A percentile compares a stretch with the other conserved stretches of the same genome.
Conservation (phyloP, 2,329 filamentous ascomycete species). For the Zymoseptoria brevis region DNA sequence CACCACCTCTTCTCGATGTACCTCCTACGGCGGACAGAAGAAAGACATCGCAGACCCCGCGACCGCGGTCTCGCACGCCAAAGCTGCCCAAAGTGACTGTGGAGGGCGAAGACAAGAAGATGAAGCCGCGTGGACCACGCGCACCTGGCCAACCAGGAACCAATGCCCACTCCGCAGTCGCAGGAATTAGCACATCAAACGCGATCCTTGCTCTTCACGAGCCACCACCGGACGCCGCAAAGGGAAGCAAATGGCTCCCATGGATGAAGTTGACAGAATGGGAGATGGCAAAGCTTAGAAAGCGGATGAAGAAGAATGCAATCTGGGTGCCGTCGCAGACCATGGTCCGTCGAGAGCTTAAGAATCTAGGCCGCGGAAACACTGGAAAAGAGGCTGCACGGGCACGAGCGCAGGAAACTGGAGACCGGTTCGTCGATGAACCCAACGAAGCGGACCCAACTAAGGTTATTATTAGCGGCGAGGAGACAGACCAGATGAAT, state of each 20-base stretch:
- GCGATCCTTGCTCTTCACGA: slow-evolving; percentile 51
- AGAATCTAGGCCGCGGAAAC: slow-evolving; percentile 54
- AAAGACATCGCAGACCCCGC: slow-evolving; percentile 16
- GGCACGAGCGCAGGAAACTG: slow-evolving; percentile 57
- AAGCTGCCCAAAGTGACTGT: slow-evolving; percentile 31
- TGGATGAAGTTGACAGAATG: slow-evolving; percentile 60
- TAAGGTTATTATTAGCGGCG: slow-evolving; percentile 26
- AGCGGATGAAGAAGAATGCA: slow-evolving; percentile 87
- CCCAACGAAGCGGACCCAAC: slow-evolving; percentile 32
- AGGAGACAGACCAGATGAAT: slow-evolving; percentile 26
- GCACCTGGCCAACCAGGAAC: slow-evolving; percentile 42
- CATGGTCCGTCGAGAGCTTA: slow-evolving; percentile 74
- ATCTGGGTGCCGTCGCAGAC: slow-evolving; percentile 78
- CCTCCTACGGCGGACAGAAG: slow-evolving; percentile 16
- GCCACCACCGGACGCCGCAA: slow-evolving; percentile 51
- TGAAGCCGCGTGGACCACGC: slow-evolving; percentile 36
- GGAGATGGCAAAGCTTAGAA: slow-evolving; percentile 64
- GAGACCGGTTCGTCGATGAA: slow-evolving; percentile 57
- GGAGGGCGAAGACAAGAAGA: slow-evolving; percentile 32
- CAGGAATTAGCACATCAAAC: slow-evolving; percentile 54
- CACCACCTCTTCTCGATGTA: slow-evolving; percentile 25
- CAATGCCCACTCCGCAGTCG: slow-evolving; percentile 47
- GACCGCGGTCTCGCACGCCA: slow-evolving; percentile 28
- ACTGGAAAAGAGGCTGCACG: slow-evolving; percentile 35
- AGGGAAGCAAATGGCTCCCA: slow-evolving; percentile 53